Base-by-base conservation (phyloP, 805 yeast genomes). In the Cyberlindnera misumaiensis region DNA sequence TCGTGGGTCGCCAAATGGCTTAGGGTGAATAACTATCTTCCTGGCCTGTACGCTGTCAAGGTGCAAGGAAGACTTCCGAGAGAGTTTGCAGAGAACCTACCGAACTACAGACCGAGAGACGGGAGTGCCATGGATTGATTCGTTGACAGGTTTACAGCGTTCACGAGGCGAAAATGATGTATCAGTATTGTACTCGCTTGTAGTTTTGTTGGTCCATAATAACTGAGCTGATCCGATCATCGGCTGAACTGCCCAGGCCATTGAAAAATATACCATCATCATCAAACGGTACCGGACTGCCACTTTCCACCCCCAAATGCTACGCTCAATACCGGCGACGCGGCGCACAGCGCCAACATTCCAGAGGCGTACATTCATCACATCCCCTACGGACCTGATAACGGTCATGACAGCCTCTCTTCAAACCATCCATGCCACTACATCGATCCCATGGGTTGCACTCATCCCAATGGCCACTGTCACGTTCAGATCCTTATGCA, bases 1-100 rank as follows among this genome's bases (percentile, higher is more conserved):
- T 86, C 96, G 2, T 90, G 98, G 98, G 96, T 87, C 29, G 96
- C 96, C 12, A 77, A 84, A 56, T 90, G 98, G 98, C 67, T 90
- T 40, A 77, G 97, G 60, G 81, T 90, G 25, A 95, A 86, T 54
- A 81, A 85, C 13, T 86, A 87, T 57, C 80, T 77, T 16, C 84
- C 94, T 1, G 98, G 97, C 0, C 59, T 90, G 51, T 88, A 93
- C 52, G 98, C 98, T 1, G 95, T 89, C 24, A 85, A 90, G 55
- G 90, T 93, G 6, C 82, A 79, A 49, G 98, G 98, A 27, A 80
- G 86, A 51, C 66, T 93, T 35, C 97, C 97, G 2, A 85, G 83
- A 7, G 96, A 90, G 47, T 77, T 87, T 28, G 73, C 83, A 7
- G 77, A 74, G 31, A 83, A 80, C 38, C 66, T 93, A 54, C 80